Conservation (phyloP, 345 rosid species). For the Bretschneidera sinensis region DNA sequence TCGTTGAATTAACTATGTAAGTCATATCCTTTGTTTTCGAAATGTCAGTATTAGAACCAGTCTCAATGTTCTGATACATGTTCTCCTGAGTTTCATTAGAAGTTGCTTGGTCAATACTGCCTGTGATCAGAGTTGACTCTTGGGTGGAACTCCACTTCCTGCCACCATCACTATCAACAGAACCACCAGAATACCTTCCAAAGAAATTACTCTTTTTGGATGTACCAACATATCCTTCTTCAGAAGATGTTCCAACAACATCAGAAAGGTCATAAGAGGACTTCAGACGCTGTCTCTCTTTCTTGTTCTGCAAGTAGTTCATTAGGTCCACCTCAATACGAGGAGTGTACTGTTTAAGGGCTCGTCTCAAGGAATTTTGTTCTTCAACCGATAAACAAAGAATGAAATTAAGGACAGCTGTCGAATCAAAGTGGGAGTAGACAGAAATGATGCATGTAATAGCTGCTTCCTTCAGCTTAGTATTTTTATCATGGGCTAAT, state of each 20-base stretch:
- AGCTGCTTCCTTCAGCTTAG: slow-evolving; percentile 90
- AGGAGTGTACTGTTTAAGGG: slow-evolving; percentile 91
- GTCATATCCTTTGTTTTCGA: slow-evolving; percentile 50
- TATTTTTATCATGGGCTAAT: slow-evolving; percentile 80
- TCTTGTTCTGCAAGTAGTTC: slow-evolving; percentile 92
- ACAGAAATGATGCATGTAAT: slow-evolving; percentile 92
- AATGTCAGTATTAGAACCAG: slow-evolving; percentile 40
- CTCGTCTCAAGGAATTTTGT: slow-evolving; percentile 88
- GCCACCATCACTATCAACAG: slow-evolving; percentile 70
- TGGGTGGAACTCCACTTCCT: slow-evolving; percentile 85
- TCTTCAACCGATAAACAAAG: slow-evolving; percentile 94
- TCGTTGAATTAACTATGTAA: slow-evolving; percentile 33
- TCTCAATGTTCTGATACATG: slow-evolving; percentile 57
- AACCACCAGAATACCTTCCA: slow-evolving; percentile 84
- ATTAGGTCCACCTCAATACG: slow-evolving; percentile 96
- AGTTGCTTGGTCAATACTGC: slow-evolving; percentile 42
- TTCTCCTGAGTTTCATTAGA: slow-evolving; percentile 69
- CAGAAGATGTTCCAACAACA: slow-evolving; percentile 89
- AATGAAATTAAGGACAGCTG: slow-evolving; percentile 88
- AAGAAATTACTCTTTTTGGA: slow-evolving; percentile 65
- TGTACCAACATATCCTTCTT: slow-evolving; percentile 67
- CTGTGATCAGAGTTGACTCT: slow-evolving; percentile 45
- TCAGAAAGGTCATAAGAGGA: slow-evolving; percentile 84
- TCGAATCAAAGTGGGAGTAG: slow-evolving; percentile 77
- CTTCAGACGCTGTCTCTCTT: slow-evolving; percentile 84